Evolutionary conservation across 441 rosid genomes (phyloP).

Genomic region (Mallotus repandus): DNA sequence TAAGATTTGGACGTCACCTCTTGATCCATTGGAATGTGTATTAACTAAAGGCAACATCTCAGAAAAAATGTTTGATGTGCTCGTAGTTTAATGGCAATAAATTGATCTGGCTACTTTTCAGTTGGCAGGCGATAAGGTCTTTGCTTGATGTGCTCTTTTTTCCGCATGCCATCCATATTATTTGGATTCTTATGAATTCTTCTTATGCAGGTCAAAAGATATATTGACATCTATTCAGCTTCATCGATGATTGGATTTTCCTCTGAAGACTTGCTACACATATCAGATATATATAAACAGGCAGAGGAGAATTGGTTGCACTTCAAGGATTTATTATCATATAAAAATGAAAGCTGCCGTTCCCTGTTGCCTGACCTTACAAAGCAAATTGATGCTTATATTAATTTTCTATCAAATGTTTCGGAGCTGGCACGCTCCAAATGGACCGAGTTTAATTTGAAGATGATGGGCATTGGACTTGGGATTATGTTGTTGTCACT

Average conservation of each 20-base stretch:
- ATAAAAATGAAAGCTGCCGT: constrained; percentile 36
- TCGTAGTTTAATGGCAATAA: neutral
- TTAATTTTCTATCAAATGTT: constrained; percentile 63
- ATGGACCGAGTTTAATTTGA: constrained; percentile 93
- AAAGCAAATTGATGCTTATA: constrained; percentile 58
- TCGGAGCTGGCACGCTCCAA: constrained; percentile 88
- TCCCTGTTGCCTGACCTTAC: constrained; percentile 37
- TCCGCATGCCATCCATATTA: neutral
- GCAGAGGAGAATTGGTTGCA: constrained; percentile 61
- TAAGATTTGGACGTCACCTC: neutral
- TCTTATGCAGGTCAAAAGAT: constrained; percentile 76
- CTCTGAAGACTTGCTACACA: constrained; percentile 61
- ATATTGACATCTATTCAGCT: constrained; percentile 82
- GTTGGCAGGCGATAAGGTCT: neutral
- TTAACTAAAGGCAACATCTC: neutral
- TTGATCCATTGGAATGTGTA: neutral
- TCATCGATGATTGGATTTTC: constrained; percentile 97
- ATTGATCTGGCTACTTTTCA: neutral
- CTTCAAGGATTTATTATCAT: constrained; percentile 32
- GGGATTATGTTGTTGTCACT: constrained; percentile 64
- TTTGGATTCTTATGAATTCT: constrained; percentile 8
- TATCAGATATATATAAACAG: constrained; percentile 60
- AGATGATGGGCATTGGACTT: constrained; percentile 77
- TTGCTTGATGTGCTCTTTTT: neutral
- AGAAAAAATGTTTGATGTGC: neutral